Conservation (phyloP, 2,329 filamentous ascomycete species). For the Oidium heveae region DNA sequence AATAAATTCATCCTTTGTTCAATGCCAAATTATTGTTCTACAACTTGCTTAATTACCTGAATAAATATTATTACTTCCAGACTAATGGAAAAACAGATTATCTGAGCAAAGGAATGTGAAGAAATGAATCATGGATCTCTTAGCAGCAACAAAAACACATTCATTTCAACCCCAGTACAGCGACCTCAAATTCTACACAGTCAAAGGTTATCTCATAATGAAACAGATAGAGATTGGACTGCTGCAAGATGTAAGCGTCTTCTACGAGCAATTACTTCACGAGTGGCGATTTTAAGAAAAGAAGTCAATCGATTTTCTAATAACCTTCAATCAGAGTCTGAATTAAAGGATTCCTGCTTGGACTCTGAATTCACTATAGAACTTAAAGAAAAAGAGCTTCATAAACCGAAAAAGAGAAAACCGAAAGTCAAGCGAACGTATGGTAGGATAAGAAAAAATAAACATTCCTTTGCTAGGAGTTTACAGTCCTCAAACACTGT, state of each 20-base stretch:
- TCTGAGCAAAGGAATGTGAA: no score
- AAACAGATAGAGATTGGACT: conserved; percentile 15
- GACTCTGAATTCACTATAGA: neutral
- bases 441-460: neutral
- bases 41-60: no score
- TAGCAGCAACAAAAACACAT: neutral
- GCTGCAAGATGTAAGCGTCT: conserved; percentile 19
- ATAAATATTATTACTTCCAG: no score
- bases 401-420: conserved; percentile 8
- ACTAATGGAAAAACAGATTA: no score
- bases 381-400: conserved; percentile 2
- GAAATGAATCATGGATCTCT: no score
- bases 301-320: conserved; percentile 8
- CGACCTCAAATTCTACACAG: conserved; percentile 8
- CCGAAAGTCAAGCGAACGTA: conserved; percentile 13
- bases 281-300: conserved; percentile 18
- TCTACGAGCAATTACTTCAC: conserved; percentile 19
- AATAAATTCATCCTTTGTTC: no score
- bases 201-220: conserved; percentile 4
- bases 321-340: neutral
- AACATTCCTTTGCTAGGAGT: neutral
- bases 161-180: conserved; percentile 10
- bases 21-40: no score
- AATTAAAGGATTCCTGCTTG: neutral
- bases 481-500: neutral